Conservation (phyloP, 2,329 filamentous ascomycete species). For the Parascedosporium putredinis region DNA sequence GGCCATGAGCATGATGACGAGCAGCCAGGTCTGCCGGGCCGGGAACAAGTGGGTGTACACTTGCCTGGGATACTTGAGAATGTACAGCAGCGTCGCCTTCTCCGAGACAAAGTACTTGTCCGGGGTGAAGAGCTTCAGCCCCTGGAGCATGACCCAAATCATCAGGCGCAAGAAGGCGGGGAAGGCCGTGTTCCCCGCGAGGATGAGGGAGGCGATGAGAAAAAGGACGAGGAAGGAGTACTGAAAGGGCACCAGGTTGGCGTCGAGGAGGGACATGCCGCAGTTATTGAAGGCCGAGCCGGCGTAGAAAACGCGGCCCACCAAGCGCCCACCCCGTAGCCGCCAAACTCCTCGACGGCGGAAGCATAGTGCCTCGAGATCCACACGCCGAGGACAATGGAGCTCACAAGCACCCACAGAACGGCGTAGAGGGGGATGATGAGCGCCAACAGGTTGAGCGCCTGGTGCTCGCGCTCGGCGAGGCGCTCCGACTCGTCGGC, state of each 20-base stretch:
- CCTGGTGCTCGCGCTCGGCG: conserved; percentile 54
- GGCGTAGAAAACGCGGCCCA: conserved; percentile 58
- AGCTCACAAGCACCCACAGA: conserved; percentile 48
- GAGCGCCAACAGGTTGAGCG: conserved; percentile 46
- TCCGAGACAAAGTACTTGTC: conserved; percentile 25
- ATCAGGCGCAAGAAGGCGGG: conserved; percentile 52
- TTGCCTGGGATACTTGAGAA: conserved; percentile 44
- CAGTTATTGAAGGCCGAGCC: conserved; percentile 62
- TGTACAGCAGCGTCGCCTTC: conserved; percentile 42
- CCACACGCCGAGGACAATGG: conserved; percentile 51
- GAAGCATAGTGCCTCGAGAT: conserved; percentile 39
- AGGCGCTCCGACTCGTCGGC: conserved; percentile 30
- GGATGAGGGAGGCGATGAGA: conserved; percentile 45
- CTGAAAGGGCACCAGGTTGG: conserved; percentile 54
- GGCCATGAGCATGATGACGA: conserved; percentile 48
- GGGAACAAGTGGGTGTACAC: conserved; percentile 58
- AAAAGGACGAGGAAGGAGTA: conserved; percentile 38
- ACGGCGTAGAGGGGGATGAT: conserved; percentile 51
- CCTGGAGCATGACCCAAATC: conserved; percentile 40
- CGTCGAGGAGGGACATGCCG: conserved; percentile 58
- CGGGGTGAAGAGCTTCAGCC: conserved; percentile 27
- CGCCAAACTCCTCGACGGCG: conserved; percentile 26
- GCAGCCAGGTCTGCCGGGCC: conserved; percentile 52
- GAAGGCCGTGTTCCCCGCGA: conserved; percentile 58
- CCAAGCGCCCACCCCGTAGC: conserved; percentile 54